Evolutionary conservation across 352 stramenopile genomes (phyloP).

Genomic region (Phytopythium delawarense): DNA sequence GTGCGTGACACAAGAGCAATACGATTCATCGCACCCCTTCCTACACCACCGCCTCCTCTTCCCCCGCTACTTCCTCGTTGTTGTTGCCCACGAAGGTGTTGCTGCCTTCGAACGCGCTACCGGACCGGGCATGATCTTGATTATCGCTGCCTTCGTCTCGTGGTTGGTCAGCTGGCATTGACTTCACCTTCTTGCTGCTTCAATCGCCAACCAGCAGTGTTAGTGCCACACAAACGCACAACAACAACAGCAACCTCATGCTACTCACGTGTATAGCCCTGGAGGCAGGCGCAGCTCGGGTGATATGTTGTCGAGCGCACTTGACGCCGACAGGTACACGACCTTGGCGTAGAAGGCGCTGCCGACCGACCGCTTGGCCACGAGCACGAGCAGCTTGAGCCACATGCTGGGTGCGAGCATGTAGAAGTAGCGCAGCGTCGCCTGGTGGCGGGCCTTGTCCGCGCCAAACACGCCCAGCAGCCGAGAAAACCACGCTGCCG

Average conservation of each 20-base stretch:
- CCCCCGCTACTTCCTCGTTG: neutral
- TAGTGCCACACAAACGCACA: neutral
- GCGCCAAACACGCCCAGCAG: conserved; percentile 55
- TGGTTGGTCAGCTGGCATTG: neutral
- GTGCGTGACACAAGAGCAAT: neutral
- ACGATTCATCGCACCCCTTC: neutral
- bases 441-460: conserved; percentile 28
- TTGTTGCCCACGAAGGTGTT: neutral
- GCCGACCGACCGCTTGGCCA: conserved; percentile 61
- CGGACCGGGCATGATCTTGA: neutral
- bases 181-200: neutral
- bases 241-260: neutral
- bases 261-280: conserved; percentile 41
- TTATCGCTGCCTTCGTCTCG: neutral
- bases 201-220: neutral
- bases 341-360: conserved; percentile 72
- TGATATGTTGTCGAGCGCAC: conserved; percentile 52
- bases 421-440: conserved; percentile 75
- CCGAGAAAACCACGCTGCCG: conserved; percentile 61
- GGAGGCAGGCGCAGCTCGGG: conserved; percentile 39
- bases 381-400: conserved; percentile 68
- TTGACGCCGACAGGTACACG: conserved; percentile 51
- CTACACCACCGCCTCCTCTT: neutral
- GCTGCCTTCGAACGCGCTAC: neutral
- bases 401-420: conserved; percentile 69